Evolutionary conservation across 2,329 filamentous ascomycete species (phyloP), one percentile per base, ranked within the genome.

Genomic region (Epichloe baconii): DNA sequence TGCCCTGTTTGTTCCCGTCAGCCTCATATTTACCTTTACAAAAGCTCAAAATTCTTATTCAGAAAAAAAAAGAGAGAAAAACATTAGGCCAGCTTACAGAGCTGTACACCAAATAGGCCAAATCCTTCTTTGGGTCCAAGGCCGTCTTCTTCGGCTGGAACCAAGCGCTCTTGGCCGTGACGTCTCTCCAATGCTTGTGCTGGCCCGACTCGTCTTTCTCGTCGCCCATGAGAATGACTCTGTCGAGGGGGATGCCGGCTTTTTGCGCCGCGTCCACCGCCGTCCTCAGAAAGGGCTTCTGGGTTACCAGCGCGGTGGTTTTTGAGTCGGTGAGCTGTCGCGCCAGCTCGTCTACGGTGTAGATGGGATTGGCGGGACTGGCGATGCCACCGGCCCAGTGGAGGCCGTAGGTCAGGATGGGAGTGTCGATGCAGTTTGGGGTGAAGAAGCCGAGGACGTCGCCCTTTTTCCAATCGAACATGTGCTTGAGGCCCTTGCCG

Each of bases 341-440:
- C 4, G 85, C 82, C 36, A 96, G 76, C 68, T 97, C 91, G 10
- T 88, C 80, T 12, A 78, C 79, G 0, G 86, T 95, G 68, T 95
- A 95, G 4, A 82, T 81, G 19, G 90, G 89, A 62, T 96, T 96
- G 3, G 88, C 89, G 0, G 90, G 88, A n/a, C 84, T 88, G 11
- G 88, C 70, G 48, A 88, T 72, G 34, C 86, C 89, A 44, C 89
- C 90, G 0, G 88, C 85, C 86, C 88, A 96, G 57, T 85, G 80
- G 10, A 80, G 76, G 31, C 89, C 90, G 73, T 87, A 88, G 66
- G 80, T 87, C 45, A 89, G 68, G 3, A 83, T 73, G 0, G 88
- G 83, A 0, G 84, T 88, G 65, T 96, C 90, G 62, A 96, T 85
- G 65, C 77, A 82, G 65, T 97, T 96, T 31, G 89, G 86, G 3